These are phyloP conservation scores for Spirogloea muscicola DNA, from an alignment of 139 green algal species.

Conservation along the genomic window DNA sequence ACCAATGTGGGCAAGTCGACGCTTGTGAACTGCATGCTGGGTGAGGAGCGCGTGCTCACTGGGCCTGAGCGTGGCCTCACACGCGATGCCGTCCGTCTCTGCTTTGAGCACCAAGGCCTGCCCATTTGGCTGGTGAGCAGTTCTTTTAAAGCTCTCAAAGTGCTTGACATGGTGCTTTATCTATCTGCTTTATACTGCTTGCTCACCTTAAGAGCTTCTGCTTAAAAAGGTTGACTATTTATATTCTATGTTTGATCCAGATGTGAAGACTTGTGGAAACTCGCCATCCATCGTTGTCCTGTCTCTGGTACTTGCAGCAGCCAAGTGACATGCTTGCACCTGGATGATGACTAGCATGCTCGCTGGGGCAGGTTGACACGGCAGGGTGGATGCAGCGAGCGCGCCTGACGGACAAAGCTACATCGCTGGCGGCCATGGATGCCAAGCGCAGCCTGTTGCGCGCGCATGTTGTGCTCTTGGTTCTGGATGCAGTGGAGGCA, in stretches of 20 bases:
- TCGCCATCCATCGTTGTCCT: too few species aligned
- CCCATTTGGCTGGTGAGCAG: slow-evolving; percentile 65
- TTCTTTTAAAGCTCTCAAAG: too few species aligned
- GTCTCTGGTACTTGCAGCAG: too few species aligned
- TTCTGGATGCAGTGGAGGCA: slow-evolving; percentile 67
- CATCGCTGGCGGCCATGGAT: slow-evolving; percentile 28
- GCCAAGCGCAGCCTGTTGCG: slow-evolving; percentile 56
- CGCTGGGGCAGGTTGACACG: slow-evolving; percentile 67
- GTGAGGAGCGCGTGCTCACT: slow-evolving; percentile 73
- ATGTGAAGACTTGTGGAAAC: too few species aligned
- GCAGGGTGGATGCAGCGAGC: slow-evolving; percentile 76
- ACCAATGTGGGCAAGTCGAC: slow-evolving; percentile 51
- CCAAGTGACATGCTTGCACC: too few species aligned
- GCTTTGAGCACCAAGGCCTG: slow-evolving; percentile 44
- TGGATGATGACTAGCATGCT: too few species aligned
- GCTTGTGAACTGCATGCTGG: slow-evolving; percentile 72
- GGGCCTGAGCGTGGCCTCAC: slow-evolving; percentile 88
- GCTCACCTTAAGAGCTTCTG: too few species aligned
- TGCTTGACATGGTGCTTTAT: too few species aligned
- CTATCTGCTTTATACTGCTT: too few species aligned
- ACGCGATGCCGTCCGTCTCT: slow-evolving; percentile 66
- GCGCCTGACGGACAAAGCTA: slow-evolving; percentile 13
- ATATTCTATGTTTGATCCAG: too few species aligned
- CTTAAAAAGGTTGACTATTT: too few species aligned
- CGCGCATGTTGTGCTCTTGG: slow-evolving; percentile 78